Evolutionary conservation across 495 filamentous ascomycete species (phyloP), one percentile per base, ranked within the genome.

Genomic region (Echria macrotheca): DNA sequence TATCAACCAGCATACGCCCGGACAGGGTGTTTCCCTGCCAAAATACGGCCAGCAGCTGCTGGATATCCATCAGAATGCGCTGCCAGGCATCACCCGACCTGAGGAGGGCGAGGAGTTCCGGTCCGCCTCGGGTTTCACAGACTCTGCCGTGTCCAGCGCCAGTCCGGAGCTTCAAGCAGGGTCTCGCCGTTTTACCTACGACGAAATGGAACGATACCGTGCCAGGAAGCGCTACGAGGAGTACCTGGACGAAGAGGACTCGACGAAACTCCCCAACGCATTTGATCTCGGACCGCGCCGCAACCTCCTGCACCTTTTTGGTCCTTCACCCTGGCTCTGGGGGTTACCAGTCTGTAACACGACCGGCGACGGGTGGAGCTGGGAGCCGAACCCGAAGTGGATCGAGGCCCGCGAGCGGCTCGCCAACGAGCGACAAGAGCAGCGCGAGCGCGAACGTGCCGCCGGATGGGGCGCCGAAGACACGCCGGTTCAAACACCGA

Each of bases 361-460:
- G 0, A 83, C 78, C 0, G 91, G 91, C 8, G 89, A 98, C 61
- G 93, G 93, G n/a, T 97, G 90, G 90, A 78, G 68, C 56, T 98
- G 93, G 93, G 90, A 95, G 59, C 78, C 89, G 1, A 95, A 81
- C 49, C 66, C 70, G 1, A 77, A 76, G 50, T 93, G 88, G 78
- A 52, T 86, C 12, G 81, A 79, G 19, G 83, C 82, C 3, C 74
- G 80, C 32, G 83, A 89, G 17, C 65, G 69, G 2, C 59, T 88
- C 24, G 72, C 79, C 2, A 42, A 66, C 3, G 76, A 81, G 52
- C 70, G 86, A 12, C 77, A 82, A 40, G 70, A 75, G 44, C 82
- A 87, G 50, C 61, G 70, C 18, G 72, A 79, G 46, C 69, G 79
- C 35, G 79, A 86, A 55, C 53, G 65, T 14, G 63, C 59, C n/a